phyloP scores from a whole-genome alignment of 2,329 filamentous ascomycete species.

The Verticillium isaacii region DNA sequence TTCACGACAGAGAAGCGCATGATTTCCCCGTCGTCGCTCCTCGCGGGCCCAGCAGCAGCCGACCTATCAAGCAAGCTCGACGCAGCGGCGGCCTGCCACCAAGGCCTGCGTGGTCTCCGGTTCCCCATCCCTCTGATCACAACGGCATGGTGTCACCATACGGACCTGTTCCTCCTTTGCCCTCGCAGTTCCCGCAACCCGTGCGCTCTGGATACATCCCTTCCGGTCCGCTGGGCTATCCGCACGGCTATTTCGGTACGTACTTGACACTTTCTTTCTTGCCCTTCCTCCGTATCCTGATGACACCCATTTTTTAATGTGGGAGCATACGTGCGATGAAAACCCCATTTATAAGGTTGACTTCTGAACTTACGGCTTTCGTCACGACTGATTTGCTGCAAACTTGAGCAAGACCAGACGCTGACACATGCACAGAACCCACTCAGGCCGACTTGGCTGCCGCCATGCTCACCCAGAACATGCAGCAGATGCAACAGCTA shows the following conservation, averaged over 20 bases:
- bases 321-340: conserved; percentile 15
- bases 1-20: conserved; percentile 21
- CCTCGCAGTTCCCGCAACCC: conserved; percentile 57
- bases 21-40: conserved; percentile 4
- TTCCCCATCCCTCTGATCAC: not conserved
- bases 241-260: not conserved
- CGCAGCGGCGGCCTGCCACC: conserved; percentile 37
- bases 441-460: not conserved
- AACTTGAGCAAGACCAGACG: not conserved
- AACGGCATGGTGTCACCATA: not conserved
- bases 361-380: conserved; percentile 20
- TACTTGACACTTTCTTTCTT: not conserved
- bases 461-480: conserved; percentile 11
- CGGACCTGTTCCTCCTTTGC: not conserved
- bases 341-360: conserved; percentile 16
- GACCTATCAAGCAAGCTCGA: conserved; percentile 57
- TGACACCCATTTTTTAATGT: conserved; percentile 10
- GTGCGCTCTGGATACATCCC: conserved; percentile 40
- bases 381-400: not conserved
- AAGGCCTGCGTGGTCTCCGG: not conserved
- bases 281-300: conserved; percentile 7
- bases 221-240: not conserved
- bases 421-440: conserved; percentile 11
- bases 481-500: conserved; percentile 11
- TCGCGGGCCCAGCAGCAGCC: conserved; percentile 22